These are phyloP conservation scores for Colletotrichum sp. DNA, from an alignment of 2,329 filamentous ascomycete genomes.

Conservation along the genomic window DNA sequence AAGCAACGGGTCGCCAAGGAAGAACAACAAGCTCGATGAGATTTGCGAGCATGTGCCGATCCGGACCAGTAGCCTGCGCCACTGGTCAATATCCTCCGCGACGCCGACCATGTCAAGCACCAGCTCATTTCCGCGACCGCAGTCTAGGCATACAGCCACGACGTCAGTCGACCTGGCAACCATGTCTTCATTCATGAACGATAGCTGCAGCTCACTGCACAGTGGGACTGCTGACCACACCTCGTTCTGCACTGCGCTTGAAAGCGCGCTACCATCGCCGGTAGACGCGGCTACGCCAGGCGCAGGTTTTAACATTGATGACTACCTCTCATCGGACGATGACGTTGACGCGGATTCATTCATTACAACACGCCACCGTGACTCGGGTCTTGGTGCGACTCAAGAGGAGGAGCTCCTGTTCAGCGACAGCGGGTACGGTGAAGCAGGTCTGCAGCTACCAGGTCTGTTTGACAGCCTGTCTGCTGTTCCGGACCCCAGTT, in stretches of 20 bases:
- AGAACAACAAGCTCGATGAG: constrained; percentile 33
- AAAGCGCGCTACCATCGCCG: constrained; percentile 8
- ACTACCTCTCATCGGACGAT: constrained; percentile 42
- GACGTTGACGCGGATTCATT: constrained; percentile 42
- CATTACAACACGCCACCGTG: constrained; percentile 2
- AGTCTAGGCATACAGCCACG: constrained; percentile 48
- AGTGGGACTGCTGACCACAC: constrained; percentile 17
- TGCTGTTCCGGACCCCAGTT: constrained; percentile 3
- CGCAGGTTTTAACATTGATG: constrained; percentile 39
- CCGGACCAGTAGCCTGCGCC: constrained; percentile 39
- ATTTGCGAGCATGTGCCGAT: constrained; percentile 40
- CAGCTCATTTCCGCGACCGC: constrained; percentile 44
- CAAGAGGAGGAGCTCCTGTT: constrained; percentile 44
- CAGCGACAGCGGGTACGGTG: constrained; percentile 37
- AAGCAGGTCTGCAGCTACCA: constrained; percentile 36
- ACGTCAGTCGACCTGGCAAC: constrained; percentile 47
- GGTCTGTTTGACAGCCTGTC: constrained; percentile 31
- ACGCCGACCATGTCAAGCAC: constrained; percentile 43
- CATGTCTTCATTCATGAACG: constrained; percentile 15
- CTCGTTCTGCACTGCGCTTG: constrained; percentile 15
- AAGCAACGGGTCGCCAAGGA: constrained; percentile 27
- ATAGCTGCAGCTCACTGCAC: constrained; percentile 18
- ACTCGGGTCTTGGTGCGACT: constrained; percentile 25
- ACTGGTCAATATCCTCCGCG: constrained; percentile 47
- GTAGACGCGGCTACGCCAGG: background rate